Percentiles rank a stretch among this genome's conserved stretches.
These are phyloP conservation scores for Rhododendron griersonianum DNA, from an alignment of 148 eudicot genomes.

Conservation along the genomic window DNA sequence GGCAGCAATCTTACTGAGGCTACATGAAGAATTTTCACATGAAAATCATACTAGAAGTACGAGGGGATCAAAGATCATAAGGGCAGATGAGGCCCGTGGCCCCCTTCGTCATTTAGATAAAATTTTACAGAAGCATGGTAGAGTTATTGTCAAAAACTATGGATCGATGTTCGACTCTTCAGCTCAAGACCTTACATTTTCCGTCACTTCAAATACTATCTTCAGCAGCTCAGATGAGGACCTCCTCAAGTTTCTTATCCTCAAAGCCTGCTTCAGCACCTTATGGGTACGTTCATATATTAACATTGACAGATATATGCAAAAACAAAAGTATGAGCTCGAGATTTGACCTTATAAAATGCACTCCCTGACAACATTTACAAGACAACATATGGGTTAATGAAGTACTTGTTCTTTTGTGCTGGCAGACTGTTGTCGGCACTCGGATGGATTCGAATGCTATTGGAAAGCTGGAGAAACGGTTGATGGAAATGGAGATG, in stretches of 20 bases:
- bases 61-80: conserved; percentile 17
- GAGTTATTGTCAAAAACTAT: conserved; percentile 52
- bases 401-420: background rate
- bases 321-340: background rate
- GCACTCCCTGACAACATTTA: background rate
- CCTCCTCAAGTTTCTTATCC: conserved; percentile 38
- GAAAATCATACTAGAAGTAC: conserved; percentile 18
- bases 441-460: conserved; percentile 46
- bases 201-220: conserved; percentile 32
- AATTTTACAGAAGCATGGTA: conserved; percentile 54
- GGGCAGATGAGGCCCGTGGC: conserved; percentile 14
- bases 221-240: conserved; percentile 47
- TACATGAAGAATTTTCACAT: conserved; percentile 38
- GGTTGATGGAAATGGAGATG: conserved; percentile 47
- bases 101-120: conserved; percentile 27
- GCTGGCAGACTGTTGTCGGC: conserved; percentile 59
- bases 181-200: conserved; percentile 52
- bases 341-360: background rate
- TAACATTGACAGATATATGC: background rate
- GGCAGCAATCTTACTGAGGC: conserved; percentile 53
- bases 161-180: conserved; percentile 56
- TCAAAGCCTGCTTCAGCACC: conserved; percentile 56
- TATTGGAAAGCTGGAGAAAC: conserved; percentile 35
- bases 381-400: background rate
- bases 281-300: conserved; percentile 51